phyloP scores from a whole-genome alignment of 345 rosid genomes.

The Citrus hindsii region DNA sequence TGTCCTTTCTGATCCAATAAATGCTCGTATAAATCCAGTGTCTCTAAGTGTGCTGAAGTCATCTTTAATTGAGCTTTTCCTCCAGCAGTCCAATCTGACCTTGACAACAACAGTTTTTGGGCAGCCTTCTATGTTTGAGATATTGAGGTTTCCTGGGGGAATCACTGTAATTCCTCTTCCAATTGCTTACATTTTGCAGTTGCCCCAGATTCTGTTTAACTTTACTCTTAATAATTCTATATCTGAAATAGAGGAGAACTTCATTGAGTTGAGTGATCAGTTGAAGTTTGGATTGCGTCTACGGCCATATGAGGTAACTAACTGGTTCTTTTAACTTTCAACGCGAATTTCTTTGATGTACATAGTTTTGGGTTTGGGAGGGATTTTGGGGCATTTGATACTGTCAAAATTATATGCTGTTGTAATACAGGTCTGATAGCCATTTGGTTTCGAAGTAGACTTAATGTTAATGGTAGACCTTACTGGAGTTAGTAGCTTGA shows the following conservation, averaged over 20 bases:
- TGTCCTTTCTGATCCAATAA: conserved; percentile 47
- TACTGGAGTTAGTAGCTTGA: neutral
- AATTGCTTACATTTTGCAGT: conserved; percentile 41
- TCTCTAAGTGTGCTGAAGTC: conserved; percentile 51
- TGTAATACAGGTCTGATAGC: neutral
- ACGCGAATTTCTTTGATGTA: neutral
- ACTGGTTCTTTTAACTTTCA: neutral
- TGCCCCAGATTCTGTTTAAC: conserved; percentile 42
- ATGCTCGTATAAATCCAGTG: conserved; percentile 34
- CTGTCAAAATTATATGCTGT: neutral
- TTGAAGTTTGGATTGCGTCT: conserved; percentile 50
- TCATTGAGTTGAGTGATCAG: conserved; percentile 43
- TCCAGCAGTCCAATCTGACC: conserved; percentile 50
- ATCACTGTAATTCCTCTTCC: conserved; percentile 52
- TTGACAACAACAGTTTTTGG: conserved; percentile 56
- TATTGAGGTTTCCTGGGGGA: conserved; percentile 76
- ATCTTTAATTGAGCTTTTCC: conserved; percentile 58
- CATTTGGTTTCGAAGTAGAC: neutral
- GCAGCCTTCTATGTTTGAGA: conserved; percentile 55
- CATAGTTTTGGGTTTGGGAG: neutral
- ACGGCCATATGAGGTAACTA: conserved; percentile 54
- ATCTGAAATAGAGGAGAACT: conserved; percentile 48
- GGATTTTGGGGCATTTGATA: neutral
- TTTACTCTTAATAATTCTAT: conserved; percentile 63
- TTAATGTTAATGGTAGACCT: neutral